Base-by-base conservation (phyloP, 306 rosid genomes). In the Cucurbita pepo region DNA sequence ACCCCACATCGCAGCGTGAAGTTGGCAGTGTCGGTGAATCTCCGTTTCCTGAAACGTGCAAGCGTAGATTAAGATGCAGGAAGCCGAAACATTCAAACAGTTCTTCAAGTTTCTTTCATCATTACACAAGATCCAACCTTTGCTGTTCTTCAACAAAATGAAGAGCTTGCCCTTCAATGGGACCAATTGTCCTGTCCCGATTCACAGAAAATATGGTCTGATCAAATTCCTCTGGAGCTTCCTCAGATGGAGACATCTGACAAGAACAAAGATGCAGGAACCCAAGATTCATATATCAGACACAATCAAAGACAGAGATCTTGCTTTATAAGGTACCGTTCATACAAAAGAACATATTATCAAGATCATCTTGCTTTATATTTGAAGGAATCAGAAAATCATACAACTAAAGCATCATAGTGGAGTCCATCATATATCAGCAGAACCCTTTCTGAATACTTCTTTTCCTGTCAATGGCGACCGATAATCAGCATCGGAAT, bases 1-100 rank as follows among this genome's bases (percentile, higher is more conserved):
- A 89, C 91, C n/a, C 96, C 97, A 48, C 99, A 95, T 55, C 97
- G 97, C 77, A 91, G 82, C 47, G 99, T 91, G 86, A 95, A 95
- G 84, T 79, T 95, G 60, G 99, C 81, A 14, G 97, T 89, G 86
- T 95, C 92, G 0, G 99, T 95, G 78, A 47, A 95, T 7, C 90
- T 91, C 82, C 95, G 76, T 80, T 86, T 89, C 83, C 99, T 95
- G 86, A 60, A 86, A 69, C 44, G 8, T 47, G 14, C 40, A 59
- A 25, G 59, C 34, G 69, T 3, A 11, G 18, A 69, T 13, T 70
- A 51, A 70, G 34, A 50, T 4, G 34, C 16, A 48, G 41, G 7
- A 51, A 16, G 18, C 36, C 5, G 5, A 14, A 36, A 36, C 15
- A 61, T 15, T 61, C 21, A 64, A 64, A 64, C 10, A 21, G 55